Evolutionary conservation across 306 rosid species (phyloP).

Genomic region (Vigna hirtella): DNA sequence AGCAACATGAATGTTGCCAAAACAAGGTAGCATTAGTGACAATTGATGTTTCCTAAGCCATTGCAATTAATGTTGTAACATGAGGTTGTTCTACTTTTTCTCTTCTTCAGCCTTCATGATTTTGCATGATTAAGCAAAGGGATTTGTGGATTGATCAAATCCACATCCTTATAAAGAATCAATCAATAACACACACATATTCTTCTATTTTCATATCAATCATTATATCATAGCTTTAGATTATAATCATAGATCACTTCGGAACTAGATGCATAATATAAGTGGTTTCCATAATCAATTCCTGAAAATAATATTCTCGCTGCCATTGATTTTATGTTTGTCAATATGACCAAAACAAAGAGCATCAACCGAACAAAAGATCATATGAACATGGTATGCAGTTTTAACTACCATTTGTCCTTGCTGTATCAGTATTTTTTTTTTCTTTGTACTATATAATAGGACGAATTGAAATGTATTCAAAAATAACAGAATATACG

Average conservation of each 20-base stretch:
- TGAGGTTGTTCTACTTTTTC: conserved; percentile 5
- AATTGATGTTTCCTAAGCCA: conserved; percentile 12
- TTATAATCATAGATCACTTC: background rate
- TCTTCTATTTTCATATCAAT: conserved; percentile 7
- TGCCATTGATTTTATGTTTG: background rate
- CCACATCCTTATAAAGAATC: background rate
- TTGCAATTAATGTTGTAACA: conserved; percentile 8
- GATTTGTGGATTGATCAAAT: conserved; percentile 1
- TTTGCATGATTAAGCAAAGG: background rate
- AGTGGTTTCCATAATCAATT: background rate
- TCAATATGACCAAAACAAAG: background rate
- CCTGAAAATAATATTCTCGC: background rate
- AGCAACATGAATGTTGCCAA: conserved; percentile 36
- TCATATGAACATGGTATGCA: background rate
- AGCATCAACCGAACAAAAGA: background rate
- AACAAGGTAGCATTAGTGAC: conserved; percentile 36
- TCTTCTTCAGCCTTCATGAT: background rate
- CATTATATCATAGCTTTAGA: background rate
- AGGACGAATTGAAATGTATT: conserved; percentile 2
- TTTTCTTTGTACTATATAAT: background rate
- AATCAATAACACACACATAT: background rate
- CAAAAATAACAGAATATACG: conserved; percentile 3
- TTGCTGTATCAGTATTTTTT: background rate
- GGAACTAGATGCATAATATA: background rate
- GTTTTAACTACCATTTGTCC: conserved; percentile 7